phyloP scores from a whole-genome alignment of 2,329 filamentous ascomycete species.

The Didymella keratinophila region DNA sequence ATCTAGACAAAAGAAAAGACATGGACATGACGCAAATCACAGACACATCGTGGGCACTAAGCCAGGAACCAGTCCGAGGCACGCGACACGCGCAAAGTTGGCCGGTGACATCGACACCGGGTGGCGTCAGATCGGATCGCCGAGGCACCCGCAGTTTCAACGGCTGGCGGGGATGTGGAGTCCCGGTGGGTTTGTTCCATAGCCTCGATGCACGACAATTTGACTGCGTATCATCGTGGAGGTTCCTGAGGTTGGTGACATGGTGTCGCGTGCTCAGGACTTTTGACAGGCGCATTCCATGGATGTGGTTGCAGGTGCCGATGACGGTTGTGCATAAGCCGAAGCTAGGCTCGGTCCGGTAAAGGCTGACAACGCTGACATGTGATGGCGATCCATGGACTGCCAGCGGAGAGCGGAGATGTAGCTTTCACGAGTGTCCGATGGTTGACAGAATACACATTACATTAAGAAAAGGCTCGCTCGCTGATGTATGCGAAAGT shows the following conservation, averaged over 20 bases:
- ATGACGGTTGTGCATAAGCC: background rate
- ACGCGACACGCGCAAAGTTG: conserved; percentile 32
- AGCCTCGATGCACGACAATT: background rate
- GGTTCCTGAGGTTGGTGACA: background rate
- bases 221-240: background rate
- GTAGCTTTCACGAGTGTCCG: no score
- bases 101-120: conserved; percentile 25
- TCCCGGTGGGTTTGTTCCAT: background rate
- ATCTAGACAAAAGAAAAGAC: conserved; percentile 16
- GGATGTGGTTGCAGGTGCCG: background rate
- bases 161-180: conserved; percentile 6
- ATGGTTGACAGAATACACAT: conserved; percentile 18
- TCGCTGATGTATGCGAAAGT: conserved; percentile 2
- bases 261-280: conserved; percentile 17
- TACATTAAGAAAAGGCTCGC: conserved; percentile 9
- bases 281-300: conserved; percentile 11
- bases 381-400: conserved; percentile 8
- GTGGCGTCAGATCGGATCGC: conserved; percentile 28
- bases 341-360: conserved; percentile 8
- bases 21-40: conserved; percentile 37
- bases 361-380: conserved; percentile 8
- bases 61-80: conserved; percentile 37
- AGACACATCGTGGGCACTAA: conserved; percentile 31
- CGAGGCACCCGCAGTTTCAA: conserved; percentile 31
- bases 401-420: background rate